These are phyloP conservation scores for Aureobasidium sp. DNA, from an alignment of 2,329 filamentous ascomycete species.

Conservation along the genomic window DNA sequence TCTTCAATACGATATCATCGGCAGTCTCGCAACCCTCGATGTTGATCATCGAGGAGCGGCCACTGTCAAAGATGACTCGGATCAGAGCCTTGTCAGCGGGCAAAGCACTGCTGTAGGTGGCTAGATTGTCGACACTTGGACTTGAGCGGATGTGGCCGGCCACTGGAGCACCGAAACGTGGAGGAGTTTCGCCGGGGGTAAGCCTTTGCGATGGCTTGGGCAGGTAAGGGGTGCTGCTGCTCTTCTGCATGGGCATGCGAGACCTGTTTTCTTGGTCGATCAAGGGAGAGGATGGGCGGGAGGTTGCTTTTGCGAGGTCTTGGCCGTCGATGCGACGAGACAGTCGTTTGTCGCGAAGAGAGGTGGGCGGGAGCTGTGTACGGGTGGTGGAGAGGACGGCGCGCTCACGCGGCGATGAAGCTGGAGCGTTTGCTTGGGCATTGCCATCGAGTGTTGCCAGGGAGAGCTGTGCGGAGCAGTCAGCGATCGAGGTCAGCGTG, in stretches of 20 bases:
- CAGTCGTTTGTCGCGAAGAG: constrained; percentile 43
- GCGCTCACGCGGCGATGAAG: constrained; percentile 26
- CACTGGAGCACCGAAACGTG: constrained; percentile 43
- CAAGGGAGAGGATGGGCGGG: constrained; percentile 65
- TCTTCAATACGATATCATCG: constrained; percentile 87
- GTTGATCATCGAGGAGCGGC: constrained; percentile 87
- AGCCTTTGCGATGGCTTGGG: constrained; percentile 48
- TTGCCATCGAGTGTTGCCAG: constrained; percentile 69
- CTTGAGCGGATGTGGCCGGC: constrained; percentile 68
- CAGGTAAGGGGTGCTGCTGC: constrained; percentile 52
- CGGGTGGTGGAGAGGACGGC: constrained; percentile 40
- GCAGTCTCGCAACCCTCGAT: constrained; percentile 85
- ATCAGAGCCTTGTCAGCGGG: constrained; percentile 84
- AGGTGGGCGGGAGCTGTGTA: constrained; percentile 34
- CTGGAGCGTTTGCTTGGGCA: constrained; percentile 32
- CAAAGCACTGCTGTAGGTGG: constrained; percentile 67
- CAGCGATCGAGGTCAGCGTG: constrained; percentile 17
- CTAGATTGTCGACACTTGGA: constrained; percentile 76
- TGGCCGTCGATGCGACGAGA: constrained; percentile 39
- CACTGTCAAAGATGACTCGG: constrained; percentile 84
- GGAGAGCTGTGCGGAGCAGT: constrained; percentile 57
- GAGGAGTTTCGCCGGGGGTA: constrained; percentile 43
- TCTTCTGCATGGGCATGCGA: constrained; percentile 40
- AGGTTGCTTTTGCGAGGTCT: constrained; percentile 49
- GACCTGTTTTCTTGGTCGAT: constrained; percentile 50